Evolutionary conservation across 2,329 filamentous ascomycete species (phyloP).

Genomic region (Pseudogymnoascus sp.): DNA sequence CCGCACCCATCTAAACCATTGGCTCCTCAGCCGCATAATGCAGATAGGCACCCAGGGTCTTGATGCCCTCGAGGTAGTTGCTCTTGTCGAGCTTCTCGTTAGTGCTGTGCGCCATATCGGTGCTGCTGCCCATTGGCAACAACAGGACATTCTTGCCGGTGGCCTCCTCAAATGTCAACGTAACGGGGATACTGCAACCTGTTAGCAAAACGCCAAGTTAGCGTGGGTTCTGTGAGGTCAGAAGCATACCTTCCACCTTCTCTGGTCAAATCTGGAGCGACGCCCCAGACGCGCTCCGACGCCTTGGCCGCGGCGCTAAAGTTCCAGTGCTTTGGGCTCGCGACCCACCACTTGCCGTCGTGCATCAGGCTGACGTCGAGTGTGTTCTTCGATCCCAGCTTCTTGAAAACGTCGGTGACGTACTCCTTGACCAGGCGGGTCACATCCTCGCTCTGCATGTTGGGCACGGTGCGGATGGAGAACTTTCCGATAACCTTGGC

Average conservation of each 20-base stretch:
- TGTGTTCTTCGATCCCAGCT: conserved; percentile 87
- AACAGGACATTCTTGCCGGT: conserved; percentile 96
- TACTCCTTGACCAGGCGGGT: conserved; percentile 79
- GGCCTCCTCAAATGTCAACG: conserved; percentile 92
- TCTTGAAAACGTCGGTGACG: conserved; percentile 75
- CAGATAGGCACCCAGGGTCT: conserved; percentile 88
- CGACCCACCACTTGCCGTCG: conserved; percentile 97
- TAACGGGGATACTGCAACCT: conserved; percentile 75
- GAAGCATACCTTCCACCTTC: conserved; percentile 75
- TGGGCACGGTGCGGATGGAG: conserved; percentile 91
- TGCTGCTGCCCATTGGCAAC: conserved; percentile 94
- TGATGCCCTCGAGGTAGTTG: conserved; percentile 98
- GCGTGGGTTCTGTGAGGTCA: conserved; percentile 3
- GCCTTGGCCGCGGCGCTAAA: conserved; percentile 91
- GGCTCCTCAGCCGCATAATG: conserved; percentile 94
- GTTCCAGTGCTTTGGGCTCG: conserved; percentile 98
- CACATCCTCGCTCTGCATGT: conserved; percentile 91
- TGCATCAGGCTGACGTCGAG: conserved; percentile 76
- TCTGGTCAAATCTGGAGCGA: conserved; percentile 88
- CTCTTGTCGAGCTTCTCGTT: conserved; percentile 96
- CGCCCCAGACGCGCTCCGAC: conserved; percentile 89
- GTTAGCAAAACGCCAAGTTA: conserved; percentile 8
- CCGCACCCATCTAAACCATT: conserved; percentile 29
- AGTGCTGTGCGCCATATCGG: conserved; percentile 92
- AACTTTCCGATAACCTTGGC: conserved; percentile 98